Percentiles rank a stretch among this genome's conserved stretches.
Evolutionary conservation across 2,329 filamentous ascomycete species (phyloP).

Genomic region (Exophiala spinifera): DNA sequence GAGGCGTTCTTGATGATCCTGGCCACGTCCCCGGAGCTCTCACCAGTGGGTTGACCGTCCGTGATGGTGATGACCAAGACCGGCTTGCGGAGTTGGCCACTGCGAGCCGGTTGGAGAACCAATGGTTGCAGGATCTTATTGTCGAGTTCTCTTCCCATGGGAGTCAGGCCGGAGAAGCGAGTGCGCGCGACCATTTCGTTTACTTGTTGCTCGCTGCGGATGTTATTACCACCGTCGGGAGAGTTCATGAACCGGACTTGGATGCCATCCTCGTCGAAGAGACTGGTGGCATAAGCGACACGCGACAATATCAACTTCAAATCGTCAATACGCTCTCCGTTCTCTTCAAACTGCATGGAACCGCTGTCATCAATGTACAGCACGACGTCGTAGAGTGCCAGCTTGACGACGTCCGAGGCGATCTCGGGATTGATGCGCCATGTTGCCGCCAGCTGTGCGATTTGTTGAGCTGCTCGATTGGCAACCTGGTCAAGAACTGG

Average conservation of each 20-base stretch:
- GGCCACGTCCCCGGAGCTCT: slow-evolving; percentile 55
- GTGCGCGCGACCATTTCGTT: slow-evolving; percentile 56
- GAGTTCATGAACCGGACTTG: slow-evolving; percentile 69
- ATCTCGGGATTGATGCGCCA: slow-evolving; percentile 60
- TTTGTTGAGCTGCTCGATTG: slow-evolving; percentile 46
- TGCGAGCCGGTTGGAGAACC: slow-evolving; percentile 52
- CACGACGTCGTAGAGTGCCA: slow-evolving; percentile 61
- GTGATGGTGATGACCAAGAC: slow-evolving; percentile 64
- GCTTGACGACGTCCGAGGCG: slow-evolving; percentile 61
- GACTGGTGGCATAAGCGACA: slow-evolving; percentile 61
- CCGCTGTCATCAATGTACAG: slow-evolving; percentile 67
- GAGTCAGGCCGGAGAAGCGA: slow-evolving; percentile 64
- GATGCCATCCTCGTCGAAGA: slow-evolving; percentile 69
- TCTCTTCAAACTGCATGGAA: slow-evolving; percentile 67
- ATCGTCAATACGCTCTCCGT: slow-evolving; percentile 64
- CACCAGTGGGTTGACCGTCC: slow-evolving; percentile 64
- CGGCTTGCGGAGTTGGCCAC: slow-evolving; percentile 58
- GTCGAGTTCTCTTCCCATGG: slow-evolving; percentile 61
- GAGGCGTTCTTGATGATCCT: slow-evolving; percentile 57
- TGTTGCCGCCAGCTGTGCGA: slow-evolving; percentile 55
- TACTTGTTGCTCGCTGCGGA: slow-evolving; percentile 57
- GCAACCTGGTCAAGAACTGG: slow-evolving; percentile 52
- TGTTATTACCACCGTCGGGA: slow-evolving; percentile 51
- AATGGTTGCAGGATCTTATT: slow-evolving; percentile 63
- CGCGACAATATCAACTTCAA: slow-evolving; percentile 62